phyloP scores from a whole-genome alignment of 495 filamentous ascomycete species.

The Cudoniella acicularis region DNA sequence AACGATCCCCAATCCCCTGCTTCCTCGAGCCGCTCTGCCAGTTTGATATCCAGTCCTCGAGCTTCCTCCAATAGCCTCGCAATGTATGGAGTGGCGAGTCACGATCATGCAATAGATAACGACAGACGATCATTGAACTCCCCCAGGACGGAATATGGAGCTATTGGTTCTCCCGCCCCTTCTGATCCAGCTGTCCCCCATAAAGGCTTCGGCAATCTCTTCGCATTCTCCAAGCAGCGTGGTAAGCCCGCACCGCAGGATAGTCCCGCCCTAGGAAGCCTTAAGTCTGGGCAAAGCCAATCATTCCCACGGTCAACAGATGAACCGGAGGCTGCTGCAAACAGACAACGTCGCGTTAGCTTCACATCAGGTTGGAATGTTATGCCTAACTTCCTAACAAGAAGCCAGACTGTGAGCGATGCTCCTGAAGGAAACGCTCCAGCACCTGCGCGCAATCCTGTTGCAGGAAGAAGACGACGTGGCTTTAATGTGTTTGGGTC shows the following conservation, averaged over 20 bases:
- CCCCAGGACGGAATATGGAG: slow-evolving; percentile 28
- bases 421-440: slow-evolving; percentile 34
- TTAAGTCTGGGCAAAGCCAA: slow-evolving; percentile 76
- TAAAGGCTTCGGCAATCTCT: slow-evolving; percentile 52
- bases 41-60: slow-evolving; percentile 64
- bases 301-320: slow-evolving; percentile 64
- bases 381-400: slow-evolving; percentile 47
- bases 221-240: slow-evolving; percentile 62
- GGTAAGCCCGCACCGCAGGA: slow-evolving; percentile 63
- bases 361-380: slow-evolving; percentile 49
- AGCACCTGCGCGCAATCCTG: slow-evolving; percentile 38
- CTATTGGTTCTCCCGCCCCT: slow-evolving; percentile 20
- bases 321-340: slow-evolving; percentile 37
- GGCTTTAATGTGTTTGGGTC: slow-evolving; percentile 60
- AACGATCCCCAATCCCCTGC: slow-evolving; percentile 64
- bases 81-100: slow-evolving; percentile 33
- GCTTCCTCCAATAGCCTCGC: slow-evolving; percentile 54
- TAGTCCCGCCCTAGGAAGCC: slow-evolving; percentile 63
- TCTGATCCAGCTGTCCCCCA: slow-evolving; percentile 5
- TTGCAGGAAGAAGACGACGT: slow-evolving; percentile 29
- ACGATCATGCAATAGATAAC: slow-evolving; percentile 27
- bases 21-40: slow-evolving; percentile 61
- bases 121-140: slow-evolving; percentile 31
- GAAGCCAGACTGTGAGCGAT: slow-evolving; percentile 30
- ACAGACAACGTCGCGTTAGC: slow-evolving; percentile 44